Evolutionary conservation across 2,329 filamentous ascomycete genomes (phyloP), one percentile per base, ranked within the genome.

Genomic region (Xylaria sp.): DNA sequence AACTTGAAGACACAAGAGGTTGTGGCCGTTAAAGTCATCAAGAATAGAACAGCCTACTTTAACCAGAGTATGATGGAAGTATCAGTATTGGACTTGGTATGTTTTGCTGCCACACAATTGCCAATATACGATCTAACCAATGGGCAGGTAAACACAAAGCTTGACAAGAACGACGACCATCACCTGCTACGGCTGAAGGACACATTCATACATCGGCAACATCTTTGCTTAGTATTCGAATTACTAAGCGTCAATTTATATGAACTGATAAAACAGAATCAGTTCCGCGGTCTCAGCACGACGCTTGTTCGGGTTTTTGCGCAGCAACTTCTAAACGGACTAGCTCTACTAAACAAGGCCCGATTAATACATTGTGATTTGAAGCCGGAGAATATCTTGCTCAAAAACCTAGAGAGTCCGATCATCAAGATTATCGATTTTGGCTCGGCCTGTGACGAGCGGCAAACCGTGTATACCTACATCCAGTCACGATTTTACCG

Each of bases 51-150:
- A 1, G 96, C 96, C 45, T 99, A 99, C 81, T 99, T 99, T 84
- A 99, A 99, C 79, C 96, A 99, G 81, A 98, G 96, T 81, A 99
- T 99, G 96, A 99, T 99, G 96, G 96, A 99, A 79, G 96, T 99
- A 36, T 99, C 96, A 1, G 96, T 99, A 27, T 85, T 99, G 66
- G 96, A 99, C 81, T 79, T 99, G 85, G 93, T 97, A 85, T 66
- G 88, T 74, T 61, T 14, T 54, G 48, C 34, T 61, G 11, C 36
- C 39, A 19, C n/a, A 11, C n/a, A 21, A 6, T 34, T 51, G 14
- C n/a, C 32, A 12, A 14, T 53, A 65, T 24, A 48, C n/a, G 50
- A 17, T 36, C 79, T 80, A 72, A 81, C 72, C 11, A 42, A 57
- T 19, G 11, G 56, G 1, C 75, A 96, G 93, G 88, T 99, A 77